phyloP scores from a whole-genome alignment of 116 monocot species.

The Thalassia testudinum region DNA sequence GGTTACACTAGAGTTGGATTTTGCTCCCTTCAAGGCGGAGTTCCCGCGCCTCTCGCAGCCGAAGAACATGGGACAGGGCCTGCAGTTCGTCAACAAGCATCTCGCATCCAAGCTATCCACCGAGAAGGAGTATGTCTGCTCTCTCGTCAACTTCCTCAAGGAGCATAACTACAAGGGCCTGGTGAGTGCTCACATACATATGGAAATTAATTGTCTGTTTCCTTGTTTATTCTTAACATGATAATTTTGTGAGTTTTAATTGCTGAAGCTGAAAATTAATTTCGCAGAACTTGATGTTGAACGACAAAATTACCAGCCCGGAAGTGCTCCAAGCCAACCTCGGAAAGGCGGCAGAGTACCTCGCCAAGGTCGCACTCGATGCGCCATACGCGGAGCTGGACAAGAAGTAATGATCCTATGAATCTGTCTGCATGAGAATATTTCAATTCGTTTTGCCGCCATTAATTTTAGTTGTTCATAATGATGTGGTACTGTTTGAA shows the following conservation, averaged over 20 bases:
- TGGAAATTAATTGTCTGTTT: too few species aligned
- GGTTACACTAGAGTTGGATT: conserved; percentile 62
- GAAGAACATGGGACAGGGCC: conserved; percentile 77
- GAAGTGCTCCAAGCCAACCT: conserved; percentile 35
- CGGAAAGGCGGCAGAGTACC: conserved; percentile 48
- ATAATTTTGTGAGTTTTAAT: too few species aligned
- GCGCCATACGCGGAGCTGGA: conserved; percentile 53
- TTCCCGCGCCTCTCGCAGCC: conserved; percentile 57
- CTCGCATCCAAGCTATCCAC: conserved; percentile 62
- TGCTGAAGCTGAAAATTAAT: too few species aligned
- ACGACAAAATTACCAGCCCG: conserved; percentile 53
- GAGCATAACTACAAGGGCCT: conserved; percentile 58
- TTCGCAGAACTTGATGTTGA: conserved; percentile 59
- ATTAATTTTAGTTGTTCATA: too few species aligned
- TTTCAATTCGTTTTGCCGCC: too few species aligned
- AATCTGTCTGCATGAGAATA: too few species aligned
- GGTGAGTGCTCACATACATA: too few species aligned
- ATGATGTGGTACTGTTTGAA: too few species aligned
- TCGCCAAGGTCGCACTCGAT: conserved; percentile 31
- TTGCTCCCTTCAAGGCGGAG: conserved; percentile 68
- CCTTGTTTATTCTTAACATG: too few species aligned
- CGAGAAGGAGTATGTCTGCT: conserved; percentile 53
- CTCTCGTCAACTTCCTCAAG: conserved; percentile 51
- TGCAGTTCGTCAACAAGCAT: conserved; percentile 72
- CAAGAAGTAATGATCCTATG: too few species aligned